Conservation (phyloP, 306 rosid genomes). For the Prinsepia uniflora region DNA sequence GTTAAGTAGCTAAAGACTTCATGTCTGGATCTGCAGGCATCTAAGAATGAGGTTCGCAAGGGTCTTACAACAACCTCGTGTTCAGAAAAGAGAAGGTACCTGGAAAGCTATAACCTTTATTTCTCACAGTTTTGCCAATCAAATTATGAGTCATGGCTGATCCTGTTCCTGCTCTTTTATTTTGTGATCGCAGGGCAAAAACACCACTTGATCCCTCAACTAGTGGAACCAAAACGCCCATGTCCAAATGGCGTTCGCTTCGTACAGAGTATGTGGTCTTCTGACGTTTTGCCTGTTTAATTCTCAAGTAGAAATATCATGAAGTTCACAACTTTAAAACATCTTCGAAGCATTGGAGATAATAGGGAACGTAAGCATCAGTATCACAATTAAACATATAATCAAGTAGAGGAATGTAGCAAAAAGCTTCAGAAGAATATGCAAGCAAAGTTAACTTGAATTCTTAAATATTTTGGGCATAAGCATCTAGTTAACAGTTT, state of each 20-base stretch:
- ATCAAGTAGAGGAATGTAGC: not conserved
- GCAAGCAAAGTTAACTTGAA: not conserved
- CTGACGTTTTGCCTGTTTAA: not conserved
- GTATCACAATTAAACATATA: not conserved
- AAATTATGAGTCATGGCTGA: not conserved
- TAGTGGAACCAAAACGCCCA: slow-evolving; percentile 32
- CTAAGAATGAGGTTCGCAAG: slow-evolving; percentile 42
- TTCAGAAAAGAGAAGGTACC: slow-evolving; percentile 72
- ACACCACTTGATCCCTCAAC: slow-evolving; percentile 47
- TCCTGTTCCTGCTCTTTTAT: not conserved
- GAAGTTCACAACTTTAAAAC: not conserved
- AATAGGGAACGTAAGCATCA: not conserved
- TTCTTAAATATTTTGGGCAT: not conserved
- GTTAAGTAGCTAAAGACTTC: slow-evolving; percentile 13
- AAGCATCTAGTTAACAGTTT: not conserved
- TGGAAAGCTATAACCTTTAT: not conserved
- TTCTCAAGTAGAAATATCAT: not conserved
- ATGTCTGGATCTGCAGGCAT: slow-evolving; percentile 40
- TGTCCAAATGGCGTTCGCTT: slow-evolving; percentile 61
- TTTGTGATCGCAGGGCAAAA: slow-evolving; percentile 37
- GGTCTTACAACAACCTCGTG: slow-evolving; percentile 63
- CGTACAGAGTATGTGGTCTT: slow-evolving; percentile 51
- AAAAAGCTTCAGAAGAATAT: not conserved
- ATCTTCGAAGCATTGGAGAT: not conserved
- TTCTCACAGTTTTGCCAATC: not conserved